phyloP scores from a whole-genome alignment of 2,329 filamentous ascomycete species.

The Neopestalotiopsis sp. region DNA sequence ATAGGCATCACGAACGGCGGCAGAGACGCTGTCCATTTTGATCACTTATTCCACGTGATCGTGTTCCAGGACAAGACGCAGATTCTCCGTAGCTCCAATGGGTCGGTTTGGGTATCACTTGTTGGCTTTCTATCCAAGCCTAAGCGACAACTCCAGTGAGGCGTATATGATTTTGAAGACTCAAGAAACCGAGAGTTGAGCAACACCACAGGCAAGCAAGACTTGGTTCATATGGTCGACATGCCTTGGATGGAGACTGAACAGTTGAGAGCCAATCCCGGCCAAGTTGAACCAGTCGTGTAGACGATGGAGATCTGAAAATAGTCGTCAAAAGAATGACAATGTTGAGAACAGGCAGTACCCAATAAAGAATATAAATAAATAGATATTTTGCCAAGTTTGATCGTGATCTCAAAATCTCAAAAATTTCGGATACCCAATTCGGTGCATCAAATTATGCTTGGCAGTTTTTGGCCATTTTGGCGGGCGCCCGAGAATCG shows the following conservation, averaged over 20 bases:
- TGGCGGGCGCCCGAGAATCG: background rate
- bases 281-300: background rate
- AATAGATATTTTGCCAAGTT: background rate
- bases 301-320: background rate
- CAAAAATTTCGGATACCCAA: slow-evolving; percentile 8
- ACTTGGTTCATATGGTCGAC: background rate
- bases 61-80: background rate
- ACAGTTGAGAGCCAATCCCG: background rate
- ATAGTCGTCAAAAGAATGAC: background rate
- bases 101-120: background rate
- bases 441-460: background rate
- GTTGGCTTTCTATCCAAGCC: background rate
- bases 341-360: background rate
- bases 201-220: background rate
- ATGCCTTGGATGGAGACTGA: background rate
- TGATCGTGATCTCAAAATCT: background rate
- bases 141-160: background rate
- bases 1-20: slow-evolving; percentile 6
- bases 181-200: background rate
- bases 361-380: background rate
- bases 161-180: background rate
- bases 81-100: background rate
- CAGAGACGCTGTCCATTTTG: background rate
- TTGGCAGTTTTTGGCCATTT: background rate
- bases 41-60: background rate